Base-by-base conservation (phyloP, 225 moss, liverwort and hornwort genomes). In the Rhytidiadelphus loreus region DNA sequence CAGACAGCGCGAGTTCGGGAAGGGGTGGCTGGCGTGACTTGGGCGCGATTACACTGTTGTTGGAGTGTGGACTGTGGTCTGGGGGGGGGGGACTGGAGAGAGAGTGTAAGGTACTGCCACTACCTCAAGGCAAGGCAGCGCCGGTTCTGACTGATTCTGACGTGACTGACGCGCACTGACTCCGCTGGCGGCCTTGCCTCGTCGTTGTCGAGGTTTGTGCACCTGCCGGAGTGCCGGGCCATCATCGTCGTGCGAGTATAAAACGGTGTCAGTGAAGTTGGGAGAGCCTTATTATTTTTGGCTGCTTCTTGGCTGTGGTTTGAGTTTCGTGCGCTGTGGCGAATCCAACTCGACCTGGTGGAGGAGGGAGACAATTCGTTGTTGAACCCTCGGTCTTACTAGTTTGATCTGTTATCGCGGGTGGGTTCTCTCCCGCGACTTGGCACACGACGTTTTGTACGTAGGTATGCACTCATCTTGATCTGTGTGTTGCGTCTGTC, bases 81-180 rank as follows among this genome's bases (percentile, higher is more conserved):
- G 52, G 61, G 55, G 9, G 8, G 50, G 76, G 16, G 11, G 41
- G 29, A 56, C 57, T 37, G 68, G 76, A 37, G 35, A 43, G 59
- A 62, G 56, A 18, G 52, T 28, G 74, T 78, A 22, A 83, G 83
- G 63, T 73, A 70, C 61, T 85, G 70, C 33, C 33, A 78, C 44
- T 77, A 44, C 63, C 65, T n/a, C n/a, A n/a, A n/a, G 62, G 35
- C 25, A 44, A 61, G 29, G 84, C 78, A 79, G 89, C 83, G 82
- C 88, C 88, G 68, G 87, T 86, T 79, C 65, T 79, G 87, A 83
- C 88, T 78, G 77, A 33, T 82, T 82, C 62, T 83, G 90, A 83
- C 90, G 83, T 52, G 83, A 90, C 83, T 88, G 86, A 90, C 88
- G 92, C 85, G 83, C 90, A 81, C 86, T 68, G 92, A 90, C 88